Evolutionary conservation across 768 basidiomycete genomes (phyloP).

Genomic region (Auriscalpium vulgare): DNA sequence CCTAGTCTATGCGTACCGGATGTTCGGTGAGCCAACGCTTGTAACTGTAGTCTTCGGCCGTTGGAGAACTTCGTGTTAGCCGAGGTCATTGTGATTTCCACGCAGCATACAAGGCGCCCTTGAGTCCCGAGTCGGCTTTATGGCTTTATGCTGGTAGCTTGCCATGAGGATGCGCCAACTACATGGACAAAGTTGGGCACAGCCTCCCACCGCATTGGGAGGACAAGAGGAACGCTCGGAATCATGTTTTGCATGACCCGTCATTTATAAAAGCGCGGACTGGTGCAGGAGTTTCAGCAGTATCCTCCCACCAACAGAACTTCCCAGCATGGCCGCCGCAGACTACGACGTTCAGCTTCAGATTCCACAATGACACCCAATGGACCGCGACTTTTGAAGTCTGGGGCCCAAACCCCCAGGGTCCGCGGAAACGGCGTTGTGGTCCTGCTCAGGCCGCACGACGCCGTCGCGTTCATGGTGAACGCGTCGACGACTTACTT

Average conservation of each 20-base stretch:
- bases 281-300: slow-evolving; percentile 23
- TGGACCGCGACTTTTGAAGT: slow-evolving; percentile 32
- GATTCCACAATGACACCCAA: slow-evolving; percentile 40
- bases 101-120: no score
- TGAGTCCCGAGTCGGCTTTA: no score
- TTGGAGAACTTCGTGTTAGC: no score
- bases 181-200: slow-evolving; percentile 9
- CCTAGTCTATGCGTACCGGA: no score
- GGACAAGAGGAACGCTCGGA: not conserved
- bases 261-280: slow-evolving; percentile 28
- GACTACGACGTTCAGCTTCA: slow-evolving; percentile 48
- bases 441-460: slow-evolving; percentile 29
- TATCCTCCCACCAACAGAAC: no score
- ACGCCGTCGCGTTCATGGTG: slow-evolving; percentile 39
- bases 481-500: slow-evolving; percentile 40
- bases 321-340: slow-evolving; percentile 1
- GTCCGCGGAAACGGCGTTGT: slow-evolving; percentile 21
- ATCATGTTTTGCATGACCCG: not conserved
- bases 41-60: no score
- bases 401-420: slow-evolving; percentile 19
- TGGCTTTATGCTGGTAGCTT: no score
- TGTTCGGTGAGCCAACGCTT: no score
- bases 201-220: slow-evolving; percentile 2
- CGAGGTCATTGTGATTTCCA: no score
- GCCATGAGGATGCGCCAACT: slow-evolving; percentile 1